phyloP scores from a whole-genome alignment of 1,139 yeast genomes.

The Yamadazyma trypodendri region DNA sequence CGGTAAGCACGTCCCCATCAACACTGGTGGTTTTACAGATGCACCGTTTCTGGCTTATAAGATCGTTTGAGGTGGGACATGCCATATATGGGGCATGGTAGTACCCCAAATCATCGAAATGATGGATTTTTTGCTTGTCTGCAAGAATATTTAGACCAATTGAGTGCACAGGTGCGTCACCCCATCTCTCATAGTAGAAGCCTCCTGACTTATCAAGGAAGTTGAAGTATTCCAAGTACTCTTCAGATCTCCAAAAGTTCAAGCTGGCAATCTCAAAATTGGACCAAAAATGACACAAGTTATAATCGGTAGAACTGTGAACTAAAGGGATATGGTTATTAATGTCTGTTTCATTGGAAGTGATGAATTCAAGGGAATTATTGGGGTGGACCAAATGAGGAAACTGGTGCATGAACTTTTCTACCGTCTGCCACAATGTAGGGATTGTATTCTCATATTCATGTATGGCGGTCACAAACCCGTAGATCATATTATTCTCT shows the following conservation, averaged over 20 bases:
- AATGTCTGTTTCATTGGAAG: slow-evolving; percentile 52
- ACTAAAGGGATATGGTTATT: slow-evolving; percentile 19
- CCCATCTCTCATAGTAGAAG: slow-evolving; percentile 93
- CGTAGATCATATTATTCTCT: slow-evolving; percentile 36
- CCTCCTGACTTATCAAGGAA: slow-evolving; percentile 75
- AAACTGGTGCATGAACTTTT: slow-evolving; percentile 55
- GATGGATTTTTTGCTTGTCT: slow-evolving; percentile 70
- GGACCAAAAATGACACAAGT: slow-evolving; percentile 93
- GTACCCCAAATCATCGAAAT: slow-evolving; percentile 91
- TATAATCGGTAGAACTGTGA: slow-evolving; percentile 55
- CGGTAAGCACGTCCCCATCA: slow-evolving; percentile 35
- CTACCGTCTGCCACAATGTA: slow-evolving; percentile 76
- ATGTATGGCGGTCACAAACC: slow-evolving; percentile 43
- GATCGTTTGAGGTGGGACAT: slow-evolving; percentile 65
- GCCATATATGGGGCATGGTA: slow-evolving; percentile 78
- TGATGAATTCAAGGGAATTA: slow-evolving; percentile 67
- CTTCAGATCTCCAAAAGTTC: slow-evolving; percentile 73
- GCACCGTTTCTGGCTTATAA: slow-evolving; percentile 62
- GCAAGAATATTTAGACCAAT: slow-evolving; percentile 69
- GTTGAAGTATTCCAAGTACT: slow-evolving; percentile 67
- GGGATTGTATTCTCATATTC: slow-evolving; percentile 56
- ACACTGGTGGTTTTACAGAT: slow-evolving; percentile 50
- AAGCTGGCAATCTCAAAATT: slow-evolving; percentile 87
- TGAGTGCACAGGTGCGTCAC: slow-evolving; percentile 96
- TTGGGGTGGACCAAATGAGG: slow-evolving; percentile 68